Conservation (phyloP, 176 grass and related monocot genomes). For the Bromus sterilis region DNA sequence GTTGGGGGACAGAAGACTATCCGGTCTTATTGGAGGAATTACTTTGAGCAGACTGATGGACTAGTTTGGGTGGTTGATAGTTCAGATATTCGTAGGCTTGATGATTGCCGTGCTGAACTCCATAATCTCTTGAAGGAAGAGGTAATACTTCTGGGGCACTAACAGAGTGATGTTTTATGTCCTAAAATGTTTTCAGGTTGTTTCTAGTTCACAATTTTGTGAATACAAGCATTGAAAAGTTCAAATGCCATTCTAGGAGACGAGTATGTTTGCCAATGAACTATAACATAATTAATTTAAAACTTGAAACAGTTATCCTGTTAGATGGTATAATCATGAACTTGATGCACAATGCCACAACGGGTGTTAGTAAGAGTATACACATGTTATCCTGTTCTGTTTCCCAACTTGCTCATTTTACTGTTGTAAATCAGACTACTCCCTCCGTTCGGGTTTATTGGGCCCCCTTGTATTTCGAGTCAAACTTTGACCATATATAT, state of each 20-base stretch:
- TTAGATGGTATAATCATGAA: background rate
- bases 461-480: too few relatives aligned
- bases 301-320: background rate
- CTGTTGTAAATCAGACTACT: background rate
- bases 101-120: slow-evolving; percentile 81
- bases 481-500: too few relatives aligned
- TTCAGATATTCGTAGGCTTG: slow-evolving; percentile 69
- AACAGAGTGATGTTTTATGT: background rate
- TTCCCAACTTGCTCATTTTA: background rate
- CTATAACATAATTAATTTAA: background rate
- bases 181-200: background rate
- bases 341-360: background rate
- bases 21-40: slow-evolving; percentile 90
- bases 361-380: background rate
- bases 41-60: slow-evolving; percentile 94
- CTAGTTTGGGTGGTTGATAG: slow-evolving; percentile 90
- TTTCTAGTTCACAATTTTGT: background rate
- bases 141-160: slow-evolving; percentile 26
- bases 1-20: slow-evolving; percentile 94
- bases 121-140: slow-evolving; percentile 96
- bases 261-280: background rate
- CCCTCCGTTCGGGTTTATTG: too few relatives aligned
- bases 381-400: background rate
- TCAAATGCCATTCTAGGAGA: background rate
- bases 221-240: background rate